Percentiles rank a stretch among this genome's conserved stretches.
Conservation (phyloP, 2,329 filamentous ascomycete genomes). For the Thielaviopsis cerberus region DNA sequence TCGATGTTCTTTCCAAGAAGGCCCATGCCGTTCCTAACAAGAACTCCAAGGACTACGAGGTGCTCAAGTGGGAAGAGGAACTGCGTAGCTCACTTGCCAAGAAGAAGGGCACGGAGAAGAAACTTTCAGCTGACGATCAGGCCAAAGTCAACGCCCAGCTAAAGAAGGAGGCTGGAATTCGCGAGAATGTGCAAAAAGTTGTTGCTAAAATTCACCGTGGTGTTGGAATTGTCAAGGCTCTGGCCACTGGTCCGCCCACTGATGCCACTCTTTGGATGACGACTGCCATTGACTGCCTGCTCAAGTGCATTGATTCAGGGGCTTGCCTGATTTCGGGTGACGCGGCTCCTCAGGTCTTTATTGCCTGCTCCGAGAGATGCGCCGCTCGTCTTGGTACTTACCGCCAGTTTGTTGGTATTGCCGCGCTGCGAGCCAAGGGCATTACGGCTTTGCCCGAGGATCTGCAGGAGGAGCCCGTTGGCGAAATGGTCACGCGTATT, state of each 20-base stretch:
- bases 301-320: conserved; percentile 59
- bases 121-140: conserved; percentile 74
- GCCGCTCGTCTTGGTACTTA: conserved; percentile 56
- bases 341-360: conserved; percentile 56
- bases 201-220: conserved; percentile 61
- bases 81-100: conserved; percentile 69
- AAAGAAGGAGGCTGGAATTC: conserved; percentile 66
- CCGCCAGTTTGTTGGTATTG: conserved; percentile 69
- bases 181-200: conserved; percentile 48
- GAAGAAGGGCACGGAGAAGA: conserved; percentile 83
- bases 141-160: conserved; percentile 82
- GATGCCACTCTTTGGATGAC: conserved; percentile 81
- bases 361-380: conserved; percentile 59
- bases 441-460: conserved; percentile 54
- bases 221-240: conserved; percentile 64
- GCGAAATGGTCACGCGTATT: conserved; percentile 68
- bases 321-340: conserved; percentile 69
- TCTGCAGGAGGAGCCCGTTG: conserved; percentile 62
- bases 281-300: conserved; percentile 53
- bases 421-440: conserved; percentile 62
- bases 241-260: conserved; percentile 75
- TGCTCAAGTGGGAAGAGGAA: conserved; percentile 92
- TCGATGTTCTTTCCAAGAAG: conserved; percentile 82
- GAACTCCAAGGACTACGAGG: conserved; percentile 87
- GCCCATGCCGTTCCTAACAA: conserved; percentile 58